Conservation (phyloP, 176 grass and related monocot genomes). For the Zoysia pacifica region DNA sequence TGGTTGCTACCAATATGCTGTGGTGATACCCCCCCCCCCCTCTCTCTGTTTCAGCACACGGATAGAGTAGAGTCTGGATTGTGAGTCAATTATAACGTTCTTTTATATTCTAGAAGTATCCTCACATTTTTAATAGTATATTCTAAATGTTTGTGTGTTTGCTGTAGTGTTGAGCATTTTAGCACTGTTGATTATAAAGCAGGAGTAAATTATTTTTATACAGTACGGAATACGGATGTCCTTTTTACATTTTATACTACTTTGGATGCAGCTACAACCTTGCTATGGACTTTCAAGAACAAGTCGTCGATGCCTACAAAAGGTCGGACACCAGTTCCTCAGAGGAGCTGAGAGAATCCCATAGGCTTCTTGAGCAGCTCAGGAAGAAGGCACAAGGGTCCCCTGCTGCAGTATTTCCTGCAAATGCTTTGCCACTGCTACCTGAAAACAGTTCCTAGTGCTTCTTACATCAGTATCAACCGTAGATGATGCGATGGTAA, state of each 20-base stretch:
- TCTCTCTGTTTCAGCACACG: not conserved
- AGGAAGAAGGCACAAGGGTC: conserved; percentile 54
- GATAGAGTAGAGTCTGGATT: not conserved
- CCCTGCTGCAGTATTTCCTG: conserved; percentile 59
- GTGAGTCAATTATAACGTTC: not conserved
- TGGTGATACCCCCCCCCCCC: not conserved
- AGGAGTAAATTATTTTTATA: not conserved
- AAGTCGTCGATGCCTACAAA: conserved; percentile 52
- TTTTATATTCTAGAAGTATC: not conserved
- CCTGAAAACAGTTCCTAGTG: conserved; percentile 27
- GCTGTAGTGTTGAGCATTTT: not conserved
- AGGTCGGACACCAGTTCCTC: conserved; percentile 27
- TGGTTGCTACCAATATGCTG: not conserved
- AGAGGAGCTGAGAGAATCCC: conserved; percentile 49
- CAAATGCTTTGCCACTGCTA: conserved; percentile 50
- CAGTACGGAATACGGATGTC: not conserved
- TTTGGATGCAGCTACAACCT: conserved; percentile 48
- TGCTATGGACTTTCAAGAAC: conserved; percentile 58
- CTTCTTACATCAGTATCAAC: not conserved
- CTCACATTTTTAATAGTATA: not conserved
- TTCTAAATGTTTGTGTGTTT: not conserved
- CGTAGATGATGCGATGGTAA: conserved; percentile 23
- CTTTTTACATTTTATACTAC: conserved; percentile 22
- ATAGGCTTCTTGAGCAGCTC: conserved; percentile 51
- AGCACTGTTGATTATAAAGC: conserved; percentile 1